A percentile compares a stretch with the other conserved stretches of the same genome.
phyloP scores from a whole-genome alignment of 352 stramenopile species.

The Globisporangium spiculum region DNA sequence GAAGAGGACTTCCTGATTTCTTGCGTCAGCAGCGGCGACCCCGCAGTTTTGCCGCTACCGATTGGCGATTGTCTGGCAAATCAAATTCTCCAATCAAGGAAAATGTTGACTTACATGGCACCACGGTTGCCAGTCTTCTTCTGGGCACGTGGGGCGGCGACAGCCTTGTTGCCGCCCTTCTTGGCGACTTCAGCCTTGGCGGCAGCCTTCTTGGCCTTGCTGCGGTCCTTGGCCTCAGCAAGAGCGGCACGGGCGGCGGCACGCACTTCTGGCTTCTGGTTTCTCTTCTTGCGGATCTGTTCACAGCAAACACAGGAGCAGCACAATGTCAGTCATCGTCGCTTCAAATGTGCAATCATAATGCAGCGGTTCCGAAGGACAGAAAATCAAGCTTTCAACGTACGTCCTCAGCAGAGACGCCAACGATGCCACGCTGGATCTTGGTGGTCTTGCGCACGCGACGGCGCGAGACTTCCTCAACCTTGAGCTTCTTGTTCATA shows the following conservation, averaged over 20 bases:
- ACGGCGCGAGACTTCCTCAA: conserved; percentile 80
- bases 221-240: conserved; percentile 84
- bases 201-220: conserved; percentile 81
- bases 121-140: conserved; percentile 91
- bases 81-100: conserved; percentile 11
- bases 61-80: conserved; percentile 8
- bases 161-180: conserved; percentile 61
- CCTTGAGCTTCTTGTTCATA: conserved; percentile 99
- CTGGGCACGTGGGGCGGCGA: conserved; percentile 62
- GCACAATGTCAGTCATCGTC: neutral
- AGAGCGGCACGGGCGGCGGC: conserved; percentile 89
- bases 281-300: conserved; percentile 97
- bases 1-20: conserved; percentile 9
- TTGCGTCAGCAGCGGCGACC: conserved; percentile 6
- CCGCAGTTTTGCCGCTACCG: conserved; percentile 4
- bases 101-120: conserved; percentile 64
- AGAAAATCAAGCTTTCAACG: conserved; percentile 11
- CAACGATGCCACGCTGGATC: conserved; percentile 97
- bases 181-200: conserved; percentile 61
- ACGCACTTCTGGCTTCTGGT: conserved; percentile 94
- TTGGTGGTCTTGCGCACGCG: conserved; percentile 94
- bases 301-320: neutral
- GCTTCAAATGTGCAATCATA: neutral
- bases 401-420: conserved; percentile 94
- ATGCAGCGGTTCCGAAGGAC: no score